Evolutionary conservation across 805 yeast genomes (phyloP).

Genomic region (Candida argentea): DNA sequence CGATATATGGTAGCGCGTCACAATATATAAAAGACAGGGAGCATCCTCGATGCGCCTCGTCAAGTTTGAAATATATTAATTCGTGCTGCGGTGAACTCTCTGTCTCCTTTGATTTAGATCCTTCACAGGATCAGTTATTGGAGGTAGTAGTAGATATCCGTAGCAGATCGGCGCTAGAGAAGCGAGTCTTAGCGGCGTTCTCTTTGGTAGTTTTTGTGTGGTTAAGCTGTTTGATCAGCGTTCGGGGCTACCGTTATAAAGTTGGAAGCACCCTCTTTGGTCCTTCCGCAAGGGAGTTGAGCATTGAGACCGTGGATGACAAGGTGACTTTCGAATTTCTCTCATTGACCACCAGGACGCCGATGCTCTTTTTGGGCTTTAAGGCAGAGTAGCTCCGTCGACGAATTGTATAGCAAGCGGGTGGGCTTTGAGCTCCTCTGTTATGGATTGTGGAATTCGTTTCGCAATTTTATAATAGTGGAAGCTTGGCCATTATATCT

Average conservation of each 20-base stretch:
- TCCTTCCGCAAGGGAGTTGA: constrained; percentile 41
- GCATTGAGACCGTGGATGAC: constrained; percentile 22
- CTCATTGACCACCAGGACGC: neutral
- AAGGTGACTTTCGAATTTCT: constrained; percentile 11
- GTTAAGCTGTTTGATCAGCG: constrained; percentile 11
- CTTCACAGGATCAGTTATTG: constrained; percentile 19
- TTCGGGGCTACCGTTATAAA: constrained; percentile 12
- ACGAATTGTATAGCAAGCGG: constrained; percentile 80
- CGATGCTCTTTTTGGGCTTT: constrained; percentile 25
- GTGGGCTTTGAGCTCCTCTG: constrained; percentile 53
- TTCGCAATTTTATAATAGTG: constrained; percentile 8
- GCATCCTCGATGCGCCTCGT: neutral
- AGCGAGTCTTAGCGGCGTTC: constrained; percentile 36
- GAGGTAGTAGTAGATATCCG: constrained; percentile 25
- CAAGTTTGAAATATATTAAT: constrained; percentile 22
- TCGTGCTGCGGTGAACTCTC: constrained; percentile 45
- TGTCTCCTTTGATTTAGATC: constrained; percentile 19
- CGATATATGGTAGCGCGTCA: neutral
- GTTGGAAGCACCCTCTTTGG: constrained; percentile 16
- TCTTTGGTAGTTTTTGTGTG: constrained; percentile 5
- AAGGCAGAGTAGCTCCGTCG: constrained; percentile 94
- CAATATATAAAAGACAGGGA: constrained; percentile 4
- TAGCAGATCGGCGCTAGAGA: constrained; percentile 69
- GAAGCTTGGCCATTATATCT: constrained; percentile 60
- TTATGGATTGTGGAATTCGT: constrained; percentile 12